Evolutionary conservation across 768 basidiomycete genomes (phyloP).

Genomic region (Suillus americanus): DNA sequence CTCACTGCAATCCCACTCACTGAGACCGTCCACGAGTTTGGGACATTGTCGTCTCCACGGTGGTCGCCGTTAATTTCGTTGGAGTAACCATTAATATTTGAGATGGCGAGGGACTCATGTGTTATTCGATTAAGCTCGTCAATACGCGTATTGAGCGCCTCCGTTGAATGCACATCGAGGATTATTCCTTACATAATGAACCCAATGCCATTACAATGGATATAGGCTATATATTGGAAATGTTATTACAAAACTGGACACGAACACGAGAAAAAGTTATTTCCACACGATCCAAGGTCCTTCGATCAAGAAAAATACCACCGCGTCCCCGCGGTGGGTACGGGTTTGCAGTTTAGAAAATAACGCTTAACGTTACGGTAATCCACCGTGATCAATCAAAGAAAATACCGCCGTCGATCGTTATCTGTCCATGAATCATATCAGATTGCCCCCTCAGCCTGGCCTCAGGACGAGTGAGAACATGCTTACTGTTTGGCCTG

Average conservation of each 20-base stretch:
- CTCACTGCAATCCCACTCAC: neutral
- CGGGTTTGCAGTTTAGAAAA: slow-evolving; percentile 19
- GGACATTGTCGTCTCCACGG: neutral
- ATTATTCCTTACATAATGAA: neutral
- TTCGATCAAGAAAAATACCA: no score
- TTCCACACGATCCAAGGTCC: no score
- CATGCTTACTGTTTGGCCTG: slow-evolving; percentile 27
- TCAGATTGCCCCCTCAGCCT: neutral
- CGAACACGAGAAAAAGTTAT: no score
- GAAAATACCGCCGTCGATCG: slow-evolving; percentile 24
- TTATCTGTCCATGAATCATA: slow-evolving; percentile 13
- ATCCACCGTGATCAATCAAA: slow-evolving; percentile 21
- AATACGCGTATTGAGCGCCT: no score
- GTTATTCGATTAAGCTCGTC: neutral
- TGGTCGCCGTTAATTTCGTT: neutral
- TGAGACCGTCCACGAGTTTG: neutral
- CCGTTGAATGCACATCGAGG: no score
- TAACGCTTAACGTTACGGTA: slow-evolving; percentile 1
- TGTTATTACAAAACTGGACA: no score
- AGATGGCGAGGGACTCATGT: neutral
- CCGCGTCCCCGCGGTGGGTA: neutral
- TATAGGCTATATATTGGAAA: no score
- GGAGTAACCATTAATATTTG: neutral
- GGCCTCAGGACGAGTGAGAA: neutral
- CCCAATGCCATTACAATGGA: no score